Evolutionary conservation across 176 grass and related monocot genomes (phyloP).

Genomic region (Oryza coarctata): DNA sequence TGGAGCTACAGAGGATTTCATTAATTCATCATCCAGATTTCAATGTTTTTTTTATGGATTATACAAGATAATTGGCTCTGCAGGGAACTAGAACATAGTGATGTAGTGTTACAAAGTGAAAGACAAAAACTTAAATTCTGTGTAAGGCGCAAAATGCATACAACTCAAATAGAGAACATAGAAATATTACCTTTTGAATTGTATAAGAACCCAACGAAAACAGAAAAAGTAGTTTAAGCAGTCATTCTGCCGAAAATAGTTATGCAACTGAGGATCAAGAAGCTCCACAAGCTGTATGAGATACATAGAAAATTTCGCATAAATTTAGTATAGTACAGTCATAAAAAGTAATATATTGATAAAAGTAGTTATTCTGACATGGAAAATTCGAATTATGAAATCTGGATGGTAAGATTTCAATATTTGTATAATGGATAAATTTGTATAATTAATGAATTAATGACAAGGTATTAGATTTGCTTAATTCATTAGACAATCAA

Average conservation of each 20-base stretch:
- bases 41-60: neutral
- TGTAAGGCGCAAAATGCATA: constrained; percentile 1
- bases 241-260: constrained; percentile 87
- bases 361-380: neutral
- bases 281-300: constrained; percentile 82
- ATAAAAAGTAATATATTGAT: neutral
- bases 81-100: constrained; percentile 4
- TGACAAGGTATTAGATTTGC: too few species aligned
- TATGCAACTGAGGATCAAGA: constrained; percentile 75
- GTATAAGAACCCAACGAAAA: constrained; percentile 99
- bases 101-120: neutral
- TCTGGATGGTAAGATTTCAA: too few species aligned
- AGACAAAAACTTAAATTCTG: constrained; percentile 3
- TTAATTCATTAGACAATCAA: too few species aligned
- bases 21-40: neutral
- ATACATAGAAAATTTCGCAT: constrained; percentile 11
- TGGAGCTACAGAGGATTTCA: neutral
- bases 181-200: constrained; percentile 84
- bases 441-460: too few species aligned
- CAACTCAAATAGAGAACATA: neutral
- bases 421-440: too few species aligned
- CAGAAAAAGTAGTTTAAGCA: constrained; percentile 99
- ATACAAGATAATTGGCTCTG: neutral
- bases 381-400: too few species aligned
- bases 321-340: constrained; percentile 17